Conservation (phyloP, 306 rosid species). For the Cucurbita moschata region DNA sequence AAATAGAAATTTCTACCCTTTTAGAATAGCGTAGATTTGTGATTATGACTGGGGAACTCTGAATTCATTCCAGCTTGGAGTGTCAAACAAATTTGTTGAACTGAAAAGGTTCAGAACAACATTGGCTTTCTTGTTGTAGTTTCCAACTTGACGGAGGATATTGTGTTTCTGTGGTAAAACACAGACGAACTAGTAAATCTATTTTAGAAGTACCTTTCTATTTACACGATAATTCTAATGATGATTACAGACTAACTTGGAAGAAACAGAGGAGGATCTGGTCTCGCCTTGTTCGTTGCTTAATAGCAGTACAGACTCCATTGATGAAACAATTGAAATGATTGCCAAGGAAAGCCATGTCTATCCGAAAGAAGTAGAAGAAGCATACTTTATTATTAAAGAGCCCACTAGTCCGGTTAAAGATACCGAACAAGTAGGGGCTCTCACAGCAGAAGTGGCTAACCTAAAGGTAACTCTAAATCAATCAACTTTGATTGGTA, state of each 20-base stretch:
- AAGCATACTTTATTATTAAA: slow-evolving; percentile 21
- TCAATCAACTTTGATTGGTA: neutral
- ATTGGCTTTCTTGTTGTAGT: slow-evolving; percentile 3
- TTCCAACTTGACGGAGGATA: neutral
- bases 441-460: slow-evolving; percentile 34
- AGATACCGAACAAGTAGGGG: slow-evolving; percentile 28
- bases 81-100: slow-evolving; percentile 1
- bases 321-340: slow-evolving; percentile 22
- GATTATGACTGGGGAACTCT: neutral
- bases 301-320: neutral
- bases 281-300: slow-evolving; percentile 3
- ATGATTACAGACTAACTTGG: slow-evolving; percentile 15
- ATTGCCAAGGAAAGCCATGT: slow-evolving; percentile 29
- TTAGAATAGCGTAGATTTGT: neutral
- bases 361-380: slow-evolving; percentile 23
- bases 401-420: slow-evolving; percentile 25
- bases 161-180: neutral
- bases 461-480: slow-evolving; percentile 43
- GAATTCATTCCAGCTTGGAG: neutral
- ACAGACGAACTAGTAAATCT: neutral
- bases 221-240: neutral
- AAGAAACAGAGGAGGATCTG: slow-evolving; percentile 13
- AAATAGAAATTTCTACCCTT: neutral
- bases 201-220: neutral
- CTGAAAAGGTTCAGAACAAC: neutral